Percentiles rank a stretch among this genome's conserved stretches.
phyloP scores from a whole-genome alignment of 2,329 filamentous ascomycete species.

The Hymenoscyphus linearis region DNA sequence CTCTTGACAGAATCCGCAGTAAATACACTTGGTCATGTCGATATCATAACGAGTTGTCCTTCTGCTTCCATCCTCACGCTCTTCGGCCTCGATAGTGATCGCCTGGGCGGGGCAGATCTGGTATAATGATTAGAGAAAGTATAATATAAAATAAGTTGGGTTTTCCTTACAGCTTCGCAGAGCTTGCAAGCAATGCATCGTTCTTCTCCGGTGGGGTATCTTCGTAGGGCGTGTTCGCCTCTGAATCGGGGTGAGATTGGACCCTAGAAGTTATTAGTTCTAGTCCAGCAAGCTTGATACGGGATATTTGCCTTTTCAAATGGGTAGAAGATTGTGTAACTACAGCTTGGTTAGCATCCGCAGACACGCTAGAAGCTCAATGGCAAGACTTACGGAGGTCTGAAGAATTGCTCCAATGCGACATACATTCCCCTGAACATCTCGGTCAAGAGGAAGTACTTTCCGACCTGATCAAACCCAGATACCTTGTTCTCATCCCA shows the following conservation, averaged over 20 bases:
- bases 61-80: slow-evolving; percentile 91
- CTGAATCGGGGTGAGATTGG: slow-evolving; percentile 97
- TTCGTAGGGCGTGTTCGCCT: slow-evolving; percentile 91
- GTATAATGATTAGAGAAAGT: slow-evolving; percentile 14
- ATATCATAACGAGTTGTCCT: slow-evolving; percentile 98
- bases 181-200: slow-evolving; percentile 99
- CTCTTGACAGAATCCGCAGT: slow-evolving; percentile 99
- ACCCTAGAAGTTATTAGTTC: slow-evolving; percentile 47
- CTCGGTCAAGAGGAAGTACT: slow-evolving; percentile 93
- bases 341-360: slow-evolving; percentile 37
- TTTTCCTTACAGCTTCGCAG: slow-evolving; percentile 69
- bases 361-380: slow-evolving; percentile 18
- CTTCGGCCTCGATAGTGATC: slow-evolving; percentile 98
- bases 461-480: slow-evolving; percentile 76
- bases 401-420: slow-evolving; percentile 94
- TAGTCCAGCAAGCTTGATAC: neutral
- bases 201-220: slow-evolving; percentile 96
- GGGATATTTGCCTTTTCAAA: slow-evolving; percentile 75
- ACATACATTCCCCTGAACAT: slow-evolving; percentile 98
- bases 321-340: slow-evolving; percentile 97
- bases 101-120: slow-evolving; percentile 93
- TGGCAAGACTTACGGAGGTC: slow-evolving; percentile 74
- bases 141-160: neutral
- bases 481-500: slow-evolving; percentile 79
- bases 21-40: slow-evolving; percentile 99